These are phyloP conservation scores for Mucuna pruriens DNA, from an alignment of 306 rosid species.

Conservation along the genomic window DNA sequence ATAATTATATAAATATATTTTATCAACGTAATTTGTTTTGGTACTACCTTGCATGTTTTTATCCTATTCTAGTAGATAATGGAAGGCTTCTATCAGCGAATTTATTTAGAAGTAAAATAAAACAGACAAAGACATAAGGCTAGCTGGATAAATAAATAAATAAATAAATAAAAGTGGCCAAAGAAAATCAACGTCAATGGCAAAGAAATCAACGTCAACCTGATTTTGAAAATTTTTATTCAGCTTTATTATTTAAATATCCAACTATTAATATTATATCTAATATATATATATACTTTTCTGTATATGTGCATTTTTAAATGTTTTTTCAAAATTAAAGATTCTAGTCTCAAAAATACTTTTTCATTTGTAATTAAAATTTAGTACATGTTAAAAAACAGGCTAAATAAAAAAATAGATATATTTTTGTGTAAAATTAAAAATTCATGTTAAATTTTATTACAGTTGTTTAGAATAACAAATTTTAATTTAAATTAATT, in stretches of 20 bases:
- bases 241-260: neutral
- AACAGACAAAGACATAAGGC: neutral
- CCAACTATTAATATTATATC: neutral
- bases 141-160: neutral
- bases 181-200: slow-evolving; percentile 39
- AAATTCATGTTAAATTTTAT: too few relatives aligned
- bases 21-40: neutral
- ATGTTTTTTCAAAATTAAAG: neutral
- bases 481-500: too few relatives aligned
- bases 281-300: too few relatives aligned
- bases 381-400: neutral
- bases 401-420: too few relatives aligned
- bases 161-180: neutral
- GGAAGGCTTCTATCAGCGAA: neutral
- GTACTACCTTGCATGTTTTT: neutral
- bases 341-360: neutral
- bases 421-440: too few relatives aligned
- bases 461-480: too few relatives aligned
- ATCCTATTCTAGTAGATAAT: neutral
- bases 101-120: neutral
- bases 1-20: too few relatives aligned
- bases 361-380: neutral
- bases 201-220: slow-evolving; percentile 35
- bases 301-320: too few relatives aligned
- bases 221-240: neutral